Percentiles rank a stretch among this genome's conserved stretches.
phyloP scores from a whole-genome alignment of 768 basidiomycete species.

The Fomitopsis pulvina region DNA sequence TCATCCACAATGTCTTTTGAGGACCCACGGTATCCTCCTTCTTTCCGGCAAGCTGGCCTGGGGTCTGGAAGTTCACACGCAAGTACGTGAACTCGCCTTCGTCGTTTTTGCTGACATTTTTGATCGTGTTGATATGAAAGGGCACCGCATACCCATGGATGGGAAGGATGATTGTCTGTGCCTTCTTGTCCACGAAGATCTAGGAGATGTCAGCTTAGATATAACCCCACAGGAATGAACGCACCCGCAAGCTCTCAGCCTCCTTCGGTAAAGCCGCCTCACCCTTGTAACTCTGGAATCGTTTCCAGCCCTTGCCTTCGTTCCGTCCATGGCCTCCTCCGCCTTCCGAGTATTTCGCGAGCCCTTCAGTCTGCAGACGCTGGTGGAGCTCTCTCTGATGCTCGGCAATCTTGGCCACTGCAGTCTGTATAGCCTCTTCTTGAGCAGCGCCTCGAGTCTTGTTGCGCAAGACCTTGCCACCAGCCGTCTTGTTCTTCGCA shows the following conservation, averaged over 20 bases:
- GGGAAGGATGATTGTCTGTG: conserved; percentile 84
- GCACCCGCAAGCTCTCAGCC: conserved; percentile 71
- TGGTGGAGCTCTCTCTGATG: conserved; percentile 84
- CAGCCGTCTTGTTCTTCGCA: conserved; percentile 66
- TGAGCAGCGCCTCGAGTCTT: conserved; percentile 86
- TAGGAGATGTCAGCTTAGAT: conserved; percentile 24
- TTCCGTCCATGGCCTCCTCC: conserved; percentile 69
- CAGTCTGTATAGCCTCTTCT: conserved; percentile 76
- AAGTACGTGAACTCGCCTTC: conserved; percentile 93
- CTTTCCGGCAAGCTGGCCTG: conserved; percentile 94
- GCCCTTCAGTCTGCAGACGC: conserved; percentile 68
- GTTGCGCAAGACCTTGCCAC: conserved; percentile 81
- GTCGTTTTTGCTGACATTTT: conserved; percentile 96
- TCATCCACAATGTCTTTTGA: neutral
- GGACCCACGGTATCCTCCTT: conserved; percentile 99
- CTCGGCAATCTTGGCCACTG: conserved; percentile 71
- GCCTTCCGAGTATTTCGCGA: conserved; percentile 79
- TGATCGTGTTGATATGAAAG: conserved; percentile 97
- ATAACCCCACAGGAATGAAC: conserved; percentile 19
- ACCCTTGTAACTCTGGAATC: conserved; percentile 95
- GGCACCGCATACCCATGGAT: conserved; percentile 95
- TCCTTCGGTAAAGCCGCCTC: conserved; percentile 87
- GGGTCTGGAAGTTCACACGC: conserved; percentile 97
- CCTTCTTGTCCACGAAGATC: conserved; percentile 90
- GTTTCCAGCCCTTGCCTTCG: conserved; percentile 91